Evolutionary conservation across 2,329 filamentous ascomycete species (phyloP), one percentile per base, ranked within the genome.

Genomic region (Samsoniella hepiali): DNA sequence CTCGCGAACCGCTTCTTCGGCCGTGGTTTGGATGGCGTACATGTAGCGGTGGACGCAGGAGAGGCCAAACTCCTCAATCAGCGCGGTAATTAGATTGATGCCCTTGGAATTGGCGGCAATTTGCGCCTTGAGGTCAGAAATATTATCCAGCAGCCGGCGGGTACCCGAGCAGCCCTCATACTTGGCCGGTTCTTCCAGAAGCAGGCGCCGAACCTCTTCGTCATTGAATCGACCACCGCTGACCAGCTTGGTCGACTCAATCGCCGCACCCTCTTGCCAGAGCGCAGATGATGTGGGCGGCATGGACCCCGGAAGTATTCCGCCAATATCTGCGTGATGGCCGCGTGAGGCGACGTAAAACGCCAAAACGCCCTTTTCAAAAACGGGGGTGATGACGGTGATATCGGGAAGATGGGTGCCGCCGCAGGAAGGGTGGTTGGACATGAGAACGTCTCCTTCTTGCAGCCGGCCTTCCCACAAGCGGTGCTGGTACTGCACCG

Each of bases 41-140:
- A 80, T 77, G 67, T 76, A 76, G 71, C 89, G 88, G 65, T 91
- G 87, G 0, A 93, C 90, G 0, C 88, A 87, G 6, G 86, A 79
- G 50, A 90, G 84, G 8, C 87, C 85, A 68, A 91, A 92, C 68
- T 94, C 90, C 32, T 84, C 82, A 67, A 93, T 91, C 1, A 94
- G 78, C 0, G 83, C 81, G 50, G 82, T 84, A 67, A 93, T 91
- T 22, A 94, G 79, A 47, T 85, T 85, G 69, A 94, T 94, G 9
- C 92, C 92, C 69, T 93, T 93, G 69, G 92, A 89, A 70, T 96
- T 96, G 13, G 91, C 91, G 0, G 92, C 91, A 13, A 95, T 88
- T 72, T 96, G 91, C 0, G 92, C 92, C 74, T 93, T 93, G 47
- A 96, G 81, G 72, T 96, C 92, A 59, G 91, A 93, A 67, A 96